A percentile compares a stretch with the other conserved stretches of the same genome.
Evolutionary conservation across 2,329 filamentous ascomycete genomes (phyloP).

Genomic region (Pezicula neosporulosa): DNA sequence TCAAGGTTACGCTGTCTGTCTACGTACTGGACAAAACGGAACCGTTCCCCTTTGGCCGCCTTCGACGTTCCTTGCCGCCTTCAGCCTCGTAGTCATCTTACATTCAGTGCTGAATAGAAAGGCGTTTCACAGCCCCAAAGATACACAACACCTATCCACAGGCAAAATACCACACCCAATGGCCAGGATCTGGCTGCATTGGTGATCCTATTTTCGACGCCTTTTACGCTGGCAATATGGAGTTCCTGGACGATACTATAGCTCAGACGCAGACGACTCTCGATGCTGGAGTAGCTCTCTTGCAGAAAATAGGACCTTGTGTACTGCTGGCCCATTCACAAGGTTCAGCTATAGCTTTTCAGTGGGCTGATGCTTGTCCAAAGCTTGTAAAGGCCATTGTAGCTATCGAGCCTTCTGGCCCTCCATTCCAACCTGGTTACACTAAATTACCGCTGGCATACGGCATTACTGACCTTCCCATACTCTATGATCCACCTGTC

Average conservation of each 20-base stretch:
- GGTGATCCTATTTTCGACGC: slow-evolving; percentile 3
- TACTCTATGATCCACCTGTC: slow-evolving; percentile 43
- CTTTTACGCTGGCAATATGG: slow-evolving; percentile 32
- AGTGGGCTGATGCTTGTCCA: slow-evolving; percentile 34
- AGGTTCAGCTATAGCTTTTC: slow-evolving; percentile 34
- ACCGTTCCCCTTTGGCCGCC: slow-evolving; percentile 3
- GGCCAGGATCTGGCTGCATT: slow-evolving; percentile 22
- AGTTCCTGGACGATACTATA: slow-evolving; percentile 29
- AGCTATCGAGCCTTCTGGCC: slow-evolving; percentile 40
- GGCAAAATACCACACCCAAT: slow-evolving; percentile 30
- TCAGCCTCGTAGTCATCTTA: neutral
- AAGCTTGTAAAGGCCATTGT: slow-evolving; percentile 34
- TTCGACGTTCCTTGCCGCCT: no score
- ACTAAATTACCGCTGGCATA: slow-evolving; percentile 34
- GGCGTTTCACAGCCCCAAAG: neutral
- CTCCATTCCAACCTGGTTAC: slow-evolving; percentile 39
- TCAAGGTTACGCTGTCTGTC: slow-evolving; percentile 37
- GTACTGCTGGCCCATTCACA: slow-evolving; percentile 32
- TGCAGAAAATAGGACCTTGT: slow-evolving; percentile 3
- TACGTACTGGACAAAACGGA: slow-evolving; percentile 30
- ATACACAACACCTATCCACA: slow-evolving; percentile 19
- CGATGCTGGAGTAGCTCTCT: slow-evolving; percentile 30
- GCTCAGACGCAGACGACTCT: slow-evolving; percentile 33
- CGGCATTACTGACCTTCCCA: slow-evolving; percentile 41
- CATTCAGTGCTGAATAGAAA: neutral